phyloP scores from a whole-genome alignment of 768 basidiomycete species.

The Suillus weaverae region DNA sequence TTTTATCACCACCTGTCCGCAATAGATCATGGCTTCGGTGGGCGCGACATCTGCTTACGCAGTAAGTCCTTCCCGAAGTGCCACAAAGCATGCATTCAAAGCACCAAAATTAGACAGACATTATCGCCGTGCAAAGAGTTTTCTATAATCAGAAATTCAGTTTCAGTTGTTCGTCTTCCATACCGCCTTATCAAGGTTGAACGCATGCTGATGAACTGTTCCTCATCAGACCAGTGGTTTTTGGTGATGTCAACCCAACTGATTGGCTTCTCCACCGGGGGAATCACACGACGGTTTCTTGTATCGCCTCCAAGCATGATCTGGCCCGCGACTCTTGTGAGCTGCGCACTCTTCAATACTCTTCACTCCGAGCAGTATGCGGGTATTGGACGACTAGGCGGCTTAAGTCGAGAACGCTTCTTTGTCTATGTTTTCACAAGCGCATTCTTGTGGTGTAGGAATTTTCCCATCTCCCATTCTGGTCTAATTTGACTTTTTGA shows the following conservation, averaged over 20 bases:
- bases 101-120: slow-evolving; percentile 48
- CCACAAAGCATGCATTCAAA: slow-evolving; percentile 5
- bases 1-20: slow-evolving; percentile 29
- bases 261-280: slow-evolving; percentile 84
- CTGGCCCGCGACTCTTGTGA: slow-evolving; percentile 77
- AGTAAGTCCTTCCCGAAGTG: slow-evolving; percentile 28
- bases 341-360: slow-evolving; percentile 76
- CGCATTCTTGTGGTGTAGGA: slow-evolving; percentile 61
- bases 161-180: slow-evolving; percentile 51
- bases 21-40: slow-evolving; percentile 54
- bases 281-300: slow-evolving; percentile 72
- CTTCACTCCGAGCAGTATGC: slow-evolving; percentile 69
- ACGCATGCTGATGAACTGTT: slow-evolving; percentile 1
- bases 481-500: slow-evolving; percentile 6
- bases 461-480: not conserved
- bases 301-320: slow-evolving; percentile 60
- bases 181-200: slow-evolving; percentile 2
- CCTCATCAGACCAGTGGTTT: slow-evolving; percentile 70
- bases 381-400: slow-evolving; percentile 60
- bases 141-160: slow-evolving; percentile 66
- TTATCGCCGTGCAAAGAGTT: slow-evolving; percentile 74
- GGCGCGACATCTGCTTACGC: slow-evolving; percentile 66
- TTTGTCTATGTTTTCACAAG: slow-evolving; percentile 64
- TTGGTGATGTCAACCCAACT: slow-evolving; percentile 74
- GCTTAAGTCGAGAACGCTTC: slow-evolving; percentile 74